Evolutionary conservation across 73 alveolate genomes (phyloP).

Genomic region (Paramecium tetraurelia): DNA sequence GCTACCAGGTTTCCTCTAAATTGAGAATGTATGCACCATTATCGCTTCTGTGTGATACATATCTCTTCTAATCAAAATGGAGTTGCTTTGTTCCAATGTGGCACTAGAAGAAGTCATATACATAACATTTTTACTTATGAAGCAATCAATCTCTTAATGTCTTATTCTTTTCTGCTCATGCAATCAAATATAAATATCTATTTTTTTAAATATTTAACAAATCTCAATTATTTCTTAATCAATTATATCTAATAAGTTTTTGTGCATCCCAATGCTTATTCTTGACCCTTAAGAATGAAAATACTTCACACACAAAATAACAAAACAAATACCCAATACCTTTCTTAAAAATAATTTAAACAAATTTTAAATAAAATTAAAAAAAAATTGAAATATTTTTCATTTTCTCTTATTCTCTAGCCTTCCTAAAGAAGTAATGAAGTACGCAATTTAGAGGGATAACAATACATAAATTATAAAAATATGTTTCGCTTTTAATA

Average conservation of each 20-base stretch:
- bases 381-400: neutral
- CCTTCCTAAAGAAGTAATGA: no score
- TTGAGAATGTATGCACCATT: constrained; percentile 75
- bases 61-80: constrained; percentile 75
- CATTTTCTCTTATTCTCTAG: neutral
- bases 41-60: constrained; percentile 74
- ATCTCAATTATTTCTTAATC: constrained; percentile 25
- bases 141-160: constrained; percentile 64
- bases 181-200: constrained; percentile 19
- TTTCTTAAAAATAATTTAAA: neutral
- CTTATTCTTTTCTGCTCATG: constrained; percentile 61
- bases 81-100: constrained; percentile 81
- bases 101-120: neutral
- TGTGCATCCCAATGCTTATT: neutral
- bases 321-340: neutral
- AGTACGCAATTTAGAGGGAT: neutral
- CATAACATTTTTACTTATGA: constrained; percentile 42
- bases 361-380: neutral
- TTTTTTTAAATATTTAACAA: constrained; percentile 33
- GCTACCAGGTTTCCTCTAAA: constrained; percentile 86
- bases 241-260: neutral
- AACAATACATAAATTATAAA: no score
- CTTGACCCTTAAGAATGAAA: neutral
- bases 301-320: neutral
- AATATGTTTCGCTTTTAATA: no score